Evolutionary conservation across 2,329 filamentous ascomycete genomes (phyloP).

Genomic region (Aspergillus caelatus): DNA sequence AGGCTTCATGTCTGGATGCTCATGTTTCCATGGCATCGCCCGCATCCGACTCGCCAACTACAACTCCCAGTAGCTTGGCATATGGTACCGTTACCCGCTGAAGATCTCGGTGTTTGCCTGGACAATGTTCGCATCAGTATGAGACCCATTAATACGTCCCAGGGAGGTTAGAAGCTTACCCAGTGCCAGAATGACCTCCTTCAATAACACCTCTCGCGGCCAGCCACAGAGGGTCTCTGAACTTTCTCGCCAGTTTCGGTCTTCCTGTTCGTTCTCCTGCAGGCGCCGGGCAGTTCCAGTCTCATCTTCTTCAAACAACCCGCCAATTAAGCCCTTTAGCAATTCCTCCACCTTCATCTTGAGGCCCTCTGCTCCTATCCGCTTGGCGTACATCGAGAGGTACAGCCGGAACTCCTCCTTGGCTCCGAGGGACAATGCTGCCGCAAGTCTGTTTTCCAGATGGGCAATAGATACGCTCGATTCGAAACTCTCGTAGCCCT

Average conservation of each 20-base stretch:
- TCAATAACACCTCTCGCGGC: slow-evolving; percentile 83
- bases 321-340: slow-evolving; percentile 77
- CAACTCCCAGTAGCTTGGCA: slow-evolving; percentile 72
- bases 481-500: slow-evolving; percentile 92
- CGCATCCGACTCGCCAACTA: slow-evolving; percentile 37
- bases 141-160: slow-evolving; percentile 8
- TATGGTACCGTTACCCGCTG: slow-evolving; percentile 96
- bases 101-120: slow-evolving; percentile 82
- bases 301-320: slow-evolving; percentile 62
- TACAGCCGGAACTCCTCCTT: slow-evolving; percentile 93
- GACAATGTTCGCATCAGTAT: slow-evolving; percentile 55
- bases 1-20: slow-evolving; percentile 7
- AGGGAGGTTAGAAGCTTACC: slow-evolving; percentile 60
- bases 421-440: slow-evolving; percentile 79
- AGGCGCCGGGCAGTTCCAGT: slow-evolving; percentile 33
- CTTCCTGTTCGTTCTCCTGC: slow-evolving; percentile 41
- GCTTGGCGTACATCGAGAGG: slow-evolving; percentile 97
- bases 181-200: slow-evolving; percentile 87
- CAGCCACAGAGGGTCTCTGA: slow-evolving; percentile 83
- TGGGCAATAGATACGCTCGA: slow-evolving; percentile 90
- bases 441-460: slow-evolving; percentile 91
- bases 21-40: slow-evolving; percentile 42
- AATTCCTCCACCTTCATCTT: slow-evolving; percentile 91
- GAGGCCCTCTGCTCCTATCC: slow-evolving; percentile 85
- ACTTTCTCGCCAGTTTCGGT: slow-evolving; percentile 48